phyloP scores from a whole-genome alignment of 2,329 filamentous ascomycete species.

The Penicillium sp. region DNA sequence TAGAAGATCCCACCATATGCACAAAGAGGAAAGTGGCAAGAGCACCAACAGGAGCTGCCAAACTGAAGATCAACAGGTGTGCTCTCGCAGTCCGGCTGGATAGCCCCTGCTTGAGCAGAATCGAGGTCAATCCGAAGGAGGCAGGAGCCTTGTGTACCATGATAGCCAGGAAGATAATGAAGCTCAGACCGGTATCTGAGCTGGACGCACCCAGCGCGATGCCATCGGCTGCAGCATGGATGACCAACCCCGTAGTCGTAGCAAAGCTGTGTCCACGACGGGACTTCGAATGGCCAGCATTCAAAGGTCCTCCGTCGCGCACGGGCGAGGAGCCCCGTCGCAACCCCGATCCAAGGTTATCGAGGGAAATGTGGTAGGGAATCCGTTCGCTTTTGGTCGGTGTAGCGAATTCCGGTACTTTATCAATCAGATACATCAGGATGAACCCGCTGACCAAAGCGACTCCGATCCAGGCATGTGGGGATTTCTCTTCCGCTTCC shows the following conservation, averaged over 20 bases:
- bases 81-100: conserved; percentile 80
- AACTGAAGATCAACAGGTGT: conserved; percentile 85
- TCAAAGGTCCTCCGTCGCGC: conserved; percentile 39
- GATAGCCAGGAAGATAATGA: conserved; percentile 93
- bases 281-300: conserved; percentile 29
- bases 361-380: conserved; percentile 83
- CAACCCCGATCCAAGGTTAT: conserved; percentile 66
- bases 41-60: conserved; percentile 85
- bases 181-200: conserved; percentile 72
- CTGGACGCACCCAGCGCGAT: conserved; percentile 93
- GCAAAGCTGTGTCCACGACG: conserved; percentile 59
- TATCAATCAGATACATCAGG: conserved; percentile 95
- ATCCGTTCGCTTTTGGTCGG: conserved; percentile 63
- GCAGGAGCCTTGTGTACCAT: conserved; percentile 98
- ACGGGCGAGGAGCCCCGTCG: conserved; percentile 44
- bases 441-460: conserved; percentile 86
- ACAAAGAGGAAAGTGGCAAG: conserved; percentile 79
- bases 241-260: conserved; percentile 92
- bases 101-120: conserved; percentile 85
- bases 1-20: conserved; percentile 61
- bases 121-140: conserved; percentile 88
- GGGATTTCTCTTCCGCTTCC: conserved; percentile 46
- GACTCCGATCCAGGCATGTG: conserved; percentile 79
- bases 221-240: conserved; percentile 91
- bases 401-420: conserved; percentile 72